Percentiles rank a stretch among this genome's conserved stretches.
Evolutionary conservation across 2,329 filamentous ascomycete species (phyloP).

Genomic region (Cercospora canescens): DNA sequence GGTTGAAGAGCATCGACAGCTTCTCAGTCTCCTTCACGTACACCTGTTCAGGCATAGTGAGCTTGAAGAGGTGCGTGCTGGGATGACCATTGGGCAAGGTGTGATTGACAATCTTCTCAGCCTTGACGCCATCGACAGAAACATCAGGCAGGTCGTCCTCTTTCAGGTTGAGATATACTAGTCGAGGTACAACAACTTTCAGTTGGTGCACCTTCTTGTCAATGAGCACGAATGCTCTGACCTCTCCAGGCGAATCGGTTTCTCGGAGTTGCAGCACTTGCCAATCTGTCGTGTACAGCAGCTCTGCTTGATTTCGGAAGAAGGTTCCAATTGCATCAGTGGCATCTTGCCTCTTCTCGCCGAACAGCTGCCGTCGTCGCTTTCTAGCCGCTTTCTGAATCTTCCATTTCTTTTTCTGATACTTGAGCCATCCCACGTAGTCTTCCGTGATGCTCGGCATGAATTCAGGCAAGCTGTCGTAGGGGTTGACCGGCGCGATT

Average conservation of each 20-base stretch:
- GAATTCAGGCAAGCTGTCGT: conserved; percentile 73
- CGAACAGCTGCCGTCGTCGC: conserved; percentile 86
- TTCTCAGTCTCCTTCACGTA: conserved; percentile 85
- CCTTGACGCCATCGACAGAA: conserved; percentile 78
- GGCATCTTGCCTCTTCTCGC: conserved; percentile 68
- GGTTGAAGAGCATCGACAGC: conserved; percentile 80
- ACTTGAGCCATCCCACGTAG: conserved; percentile 83
- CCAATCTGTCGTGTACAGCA: conserved; percentile 90
- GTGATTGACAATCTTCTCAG: conserved; percentile 90
- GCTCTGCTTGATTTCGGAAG: conserved; percentile 90
- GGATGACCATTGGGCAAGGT: conserved; percentile 93
- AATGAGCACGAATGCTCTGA: conserved; percentile 87
- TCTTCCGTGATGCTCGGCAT: conserved; percentile 86
- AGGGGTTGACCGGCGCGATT: conserved; percentile 65
- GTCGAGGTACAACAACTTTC: conserved; percentile 84
- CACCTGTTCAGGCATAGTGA: conserved; percentile 83
- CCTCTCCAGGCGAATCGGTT: conserved; percentile 81
- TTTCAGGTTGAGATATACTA: conserved; percentile 90
- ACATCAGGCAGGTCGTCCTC: conserved; percentile 84
- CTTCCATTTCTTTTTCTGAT: conserved; percentile 99
- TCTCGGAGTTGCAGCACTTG: conserved; percentile 85
- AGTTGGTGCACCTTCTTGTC: conserved; percentile 87
- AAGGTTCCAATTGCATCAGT: conserved; percentile 65
- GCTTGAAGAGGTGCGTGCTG: conserved; percentile 90
- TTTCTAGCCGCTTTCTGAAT: conserved; percentile 88